phyloP scores from a whole-genome alignment of 495 filamentous ascomycete species.

The Viridothelium virens region DNA sequence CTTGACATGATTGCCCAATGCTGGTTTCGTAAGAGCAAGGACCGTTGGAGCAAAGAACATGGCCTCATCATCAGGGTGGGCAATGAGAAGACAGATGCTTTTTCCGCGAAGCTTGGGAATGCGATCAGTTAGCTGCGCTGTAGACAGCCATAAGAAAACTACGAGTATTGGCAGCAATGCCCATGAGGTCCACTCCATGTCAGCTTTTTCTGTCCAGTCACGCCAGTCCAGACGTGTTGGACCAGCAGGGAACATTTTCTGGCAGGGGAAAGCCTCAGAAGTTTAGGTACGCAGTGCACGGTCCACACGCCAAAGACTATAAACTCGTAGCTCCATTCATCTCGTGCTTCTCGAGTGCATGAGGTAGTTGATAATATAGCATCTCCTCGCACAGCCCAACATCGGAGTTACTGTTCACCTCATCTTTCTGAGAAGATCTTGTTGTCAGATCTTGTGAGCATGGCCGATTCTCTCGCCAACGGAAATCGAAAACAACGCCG shows the following conservation, averaged over 20 bases:
- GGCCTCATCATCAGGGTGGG: constrained; percentile 96
- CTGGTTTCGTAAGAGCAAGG: constrained; percentile 64
- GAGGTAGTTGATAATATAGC: too few relatives aligned
- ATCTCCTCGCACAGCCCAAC: too few relatives aligned
- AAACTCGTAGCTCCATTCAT: too few relatives aligned
- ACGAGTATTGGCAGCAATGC: constrained; percentile 54
- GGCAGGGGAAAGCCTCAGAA: too few relatives aligned
- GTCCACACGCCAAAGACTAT: too few relatives aligned
- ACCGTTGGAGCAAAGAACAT: constrained; percentile 98
- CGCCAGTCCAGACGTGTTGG: too few relatives aligned
- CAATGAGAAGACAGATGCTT: constrained; percentile 82
- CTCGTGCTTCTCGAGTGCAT: too few relatives aligned
- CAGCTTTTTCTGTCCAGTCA: neutral
- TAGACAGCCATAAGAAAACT: constrained; percentile 49
- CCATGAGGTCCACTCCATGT: constrained; percentile 30
- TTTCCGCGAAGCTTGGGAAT: constrained; percentile 70
- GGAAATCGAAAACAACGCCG: constrained; percentile 42
- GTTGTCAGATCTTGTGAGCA: neutral
- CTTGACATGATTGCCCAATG: constrained; percentile 78
- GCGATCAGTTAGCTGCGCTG: constrained; percentile 45
- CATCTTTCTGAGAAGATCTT: neutral
- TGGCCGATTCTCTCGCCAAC: constrained; percentile 32
- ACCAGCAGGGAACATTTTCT: too few relatives aligned
- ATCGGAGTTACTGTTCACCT: too few relatives aligned
- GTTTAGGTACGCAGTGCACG: too few relatives aligned